phyloP scores from a whole-genome alignment of 2,329 filamentous ascomycete species.

The Bretziella fagacearum region DNA sequence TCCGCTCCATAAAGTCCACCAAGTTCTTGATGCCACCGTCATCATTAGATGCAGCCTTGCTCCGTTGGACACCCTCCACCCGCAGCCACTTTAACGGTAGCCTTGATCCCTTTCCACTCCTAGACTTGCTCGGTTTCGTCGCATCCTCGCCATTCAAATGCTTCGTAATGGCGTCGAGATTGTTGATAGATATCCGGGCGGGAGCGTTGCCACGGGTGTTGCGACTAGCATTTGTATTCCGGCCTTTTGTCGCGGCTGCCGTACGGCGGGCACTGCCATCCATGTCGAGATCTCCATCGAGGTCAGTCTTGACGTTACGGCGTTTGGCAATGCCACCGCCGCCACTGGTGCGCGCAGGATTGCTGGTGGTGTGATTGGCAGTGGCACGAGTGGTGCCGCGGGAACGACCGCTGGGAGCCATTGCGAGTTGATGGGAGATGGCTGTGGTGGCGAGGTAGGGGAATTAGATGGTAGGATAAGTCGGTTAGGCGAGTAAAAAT shows the following conservation, averaged over 20 bases:
- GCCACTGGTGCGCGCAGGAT: conserved; percentile 3
- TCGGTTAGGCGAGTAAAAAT: neutral
- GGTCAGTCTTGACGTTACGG: conserved; percentile 29
- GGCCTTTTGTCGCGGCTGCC: conserved; percentile 17
- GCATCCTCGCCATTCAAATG: conserved; percentile 25
- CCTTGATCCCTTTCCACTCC: conserved; percentile 3
- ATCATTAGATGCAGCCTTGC: conserved; percentile 48
- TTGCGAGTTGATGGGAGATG: conserved; percentile 12
- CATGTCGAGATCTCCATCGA: conserved; percentile 46
- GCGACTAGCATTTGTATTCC: conserved; percentile 16
- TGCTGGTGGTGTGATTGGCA: conserved; percentile 15
- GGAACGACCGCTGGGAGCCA: conserved; percentile 14
- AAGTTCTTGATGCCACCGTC: conserved; percentile 51
- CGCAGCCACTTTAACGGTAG: conserved; percentile 23
- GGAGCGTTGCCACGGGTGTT: conserved; percentile 18
- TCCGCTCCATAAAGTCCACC: conserved; percentile 53
- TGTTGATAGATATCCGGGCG: conserved; percentile 20
- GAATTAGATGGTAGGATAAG: neutral
- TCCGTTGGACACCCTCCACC: conserved; percentile 47
- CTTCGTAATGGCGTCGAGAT: conserved; percentile 28
- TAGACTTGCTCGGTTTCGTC: conserved; percentile 17
- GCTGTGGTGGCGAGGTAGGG: neutral
- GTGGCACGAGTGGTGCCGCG: conserved; percentile 9
- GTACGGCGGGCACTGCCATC: conserved; percentile 25
- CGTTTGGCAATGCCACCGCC: conserved; percentile 36